Evolutionary conservation across 23 red algal genomes (phyloP), one percentile per base, ranked within the genome.

Genomic region (Porphyridium purpureum): DNA sequence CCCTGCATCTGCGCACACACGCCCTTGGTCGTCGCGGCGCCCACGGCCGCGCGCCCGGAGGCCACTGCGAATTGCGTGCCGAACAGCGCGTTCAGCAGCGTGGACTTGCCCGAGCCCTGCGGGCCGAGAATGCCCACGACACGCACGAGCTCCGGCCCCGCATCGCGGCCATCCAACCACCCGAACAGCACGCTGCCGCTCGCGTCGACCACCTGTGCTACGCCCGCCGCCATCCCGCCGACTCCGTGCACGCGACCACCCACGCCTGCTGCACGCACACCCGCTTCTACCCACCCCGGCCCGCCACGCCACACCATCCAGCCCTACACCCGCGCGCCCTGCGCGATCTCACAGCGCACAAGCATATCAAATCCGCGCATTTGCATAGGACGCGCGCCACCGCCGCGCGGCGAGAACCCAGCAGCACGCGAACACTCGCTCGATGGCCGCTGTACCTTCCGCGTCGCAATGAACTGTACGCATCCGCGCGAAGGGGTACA

Each of bases 71-170:
- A 94, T 1, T 54, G 46, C 17, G 87, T 94, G 7, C 70, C 75
- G 26, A 94, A 83, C 15, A 83, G 30, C 2, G 54, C 61, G 35
- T 94, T 94, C 24, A 82, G 56, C n/a, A 94, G 56, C 9, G 75
- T 83, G 15, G 77, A 84, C 57, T 94, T 94, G 49, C 87, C 87
- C 0, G 87, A 94, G 15, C 54, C 76, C 42, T 81, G 75, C 14
- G 66, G 53, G 28, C 87, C 87, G 27, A 83, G 49, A 42, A 81
- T 59, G 9, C 70, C 64, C 25, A 94, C 72, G 5, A 82, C 67
- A n/a, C n/a, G n/a, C n/a, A n/a, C n/a, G n/a, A 48, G 1, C 44
- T 0, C 23, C 4, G 44, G 4, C 14, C 17, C 44, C 17, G 9
- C 14, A 48, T 48, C 1, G 9, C 6, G 44, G 19, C 44, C 4